phyloP scores from a whole-genome alignment of 139 green algal genomes.

The Chlamydomonas incerta region DNA sequence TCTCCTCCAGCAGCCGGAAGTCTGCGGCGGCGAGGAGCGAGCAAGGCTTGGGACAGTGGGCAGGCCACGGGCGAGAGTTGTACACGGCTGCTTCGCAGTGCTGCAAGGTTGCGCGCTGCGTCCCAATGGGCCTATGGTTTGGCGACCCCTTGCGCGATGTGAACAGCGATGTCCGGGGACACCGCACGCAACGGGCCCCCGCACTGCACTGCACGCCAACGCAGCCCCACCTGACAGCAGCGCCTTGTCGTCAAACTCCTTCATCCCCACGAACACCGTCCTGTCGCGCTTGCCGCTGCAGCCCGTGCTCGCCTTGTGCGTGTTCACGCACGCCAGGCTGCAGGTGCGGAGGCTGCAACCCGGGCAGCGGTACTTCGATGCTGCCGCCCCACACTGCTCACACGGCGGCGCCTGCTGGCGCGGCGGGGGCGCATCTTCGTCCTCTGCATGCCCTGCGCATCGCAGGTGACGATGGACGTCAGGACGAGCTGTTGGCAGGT shows the following conservation, averaged over 20 bases:
- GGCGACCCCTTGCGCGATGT: too few species aligned
- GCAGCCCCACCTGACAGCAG: conserved; percentile 65
- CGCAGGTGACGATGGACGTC: too few species aligned
- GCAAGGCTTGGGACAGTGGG: too few species aligned
- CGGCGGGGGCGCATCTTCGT: not conserved
- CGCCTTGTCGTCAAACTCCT: conserved; percentile 68
- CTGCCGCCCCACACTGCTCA: conserved; percentile 53
- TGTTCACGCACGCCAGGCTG: conserved; percentile 70
- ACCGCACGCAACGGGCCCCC: too few species aligned
- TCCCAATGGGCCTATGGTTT: too few species aligned
- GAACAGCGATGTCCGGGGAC: too few species aligned
- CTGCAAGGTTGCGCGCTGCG: too few species aligned
- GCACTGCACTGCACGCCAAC: too few species aligned
- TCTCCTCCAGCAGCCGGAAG: conserved; percentile 72
- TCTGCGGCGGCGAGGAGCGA: conserved; percentile 48
- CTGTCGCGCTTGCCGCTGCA: conserved; percentile 79
- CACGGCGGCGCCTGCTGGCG: conserved; percentile 32
- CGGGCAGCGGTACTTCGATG: conserved; percentile 75
- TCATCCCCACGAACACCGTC: conserved; percentile 70
- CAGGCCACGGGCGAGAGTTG: too few species aligned
- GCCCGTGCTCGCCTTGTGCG: conserved; percentile 70
- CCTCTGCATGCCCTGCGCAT: too few species aligned
- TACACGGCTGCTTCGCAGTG: too few species aligned
- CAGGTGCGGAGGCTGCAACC: conserved; percentile 72
- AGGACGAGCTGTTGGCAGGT: too few species aligned